Conservation (phyloP, 306 rosid species). For the Quercus engelmannii region DNA sequence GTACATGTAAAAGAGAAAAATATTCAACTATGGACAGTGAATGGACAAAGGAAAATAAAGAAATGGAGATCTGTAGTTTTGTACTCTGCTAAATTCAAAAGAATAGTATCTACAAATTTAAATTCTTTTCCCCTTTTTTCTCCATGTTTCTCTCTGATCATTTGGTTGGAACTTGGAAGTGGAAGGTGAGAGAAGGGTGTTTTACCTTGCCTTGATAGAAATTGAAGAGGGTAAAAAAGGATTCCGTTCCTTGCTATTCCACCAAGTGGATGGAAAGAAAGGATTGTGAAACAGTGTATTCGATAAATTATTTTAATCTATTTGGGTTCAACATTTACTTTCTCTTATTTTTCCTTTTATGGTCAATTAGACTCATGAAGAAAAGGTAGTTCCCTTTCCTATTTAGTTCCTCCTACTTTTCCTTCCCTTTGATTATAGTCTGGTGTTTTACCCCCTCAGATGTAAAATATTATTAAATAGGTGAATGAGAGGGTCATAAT, state of each 20-base stretch:
- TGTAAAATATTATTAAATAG: not conserved
- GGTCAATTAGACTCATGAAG: not conserved
- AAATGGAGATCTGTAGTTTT: too few relatives aligned
- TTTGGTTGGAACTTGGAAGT: not conserved
- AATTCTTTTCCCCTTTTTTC: too few relatives aligned
- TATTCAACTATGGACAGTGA: not conserved
- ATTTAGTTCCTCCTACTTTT: not conserved
- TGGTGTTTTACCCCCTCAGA: too few relatives aligned
- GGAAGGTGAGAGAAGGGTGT: not conserved
- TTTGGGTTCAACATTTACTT: not conserved
- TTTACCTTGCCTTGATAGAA: not conserved
- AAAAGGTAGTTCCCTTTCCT: not conserved
- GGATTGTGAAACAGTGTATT: not conserved
- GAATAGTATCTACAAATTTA: too few relatives aligned
- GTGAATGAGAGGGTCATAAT: not conserved
- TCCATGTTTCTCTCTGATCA: not conserved
- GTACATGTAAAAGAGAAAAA: not conserved
- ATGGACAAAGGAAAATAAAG: not conserved
- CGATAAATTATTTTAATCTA: not conserved
- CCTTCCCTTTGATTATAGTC: not conserved
- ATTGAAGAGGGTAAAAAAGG: not conserved
- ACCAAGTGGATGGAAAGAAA: not conserved
- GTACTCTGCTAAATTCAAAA: too few relatives aligned
- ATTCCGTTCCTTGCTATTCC: not conserved
- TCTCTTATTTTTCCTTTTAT: not conserved